Base-by-base conservation (phyloP, 208 protist genomes). In the Trichomonas vaginalis region DNA sequence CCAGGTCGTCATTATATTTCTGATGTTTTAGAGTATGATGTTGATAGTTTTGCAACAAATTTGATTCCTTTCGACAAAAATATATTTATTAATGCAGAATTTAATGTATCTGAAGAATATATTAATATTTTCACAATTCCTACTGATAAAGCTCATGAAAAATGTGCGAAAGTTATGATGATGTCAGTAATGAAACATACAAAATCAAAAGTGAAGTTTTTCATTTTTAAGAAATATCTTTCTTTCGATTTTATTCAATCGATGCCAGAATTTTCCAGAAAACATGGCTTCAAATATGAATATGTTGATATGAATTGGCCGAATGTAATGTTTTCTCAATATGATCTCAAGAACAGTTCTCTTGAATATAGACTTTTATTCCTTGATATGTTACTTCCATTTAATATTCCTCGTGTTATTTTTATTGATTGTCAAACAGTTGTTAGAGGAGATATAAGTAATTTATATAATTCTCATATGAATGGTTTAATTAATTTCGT, bases 281-380 rank as follows among this genome's bases (percentile, higher is more conserved):
- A 98, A 49, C 98, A 98, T 42, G 98, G 98, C 39, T 99, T 99
- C 96, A 83, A 98, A 47, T 92, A 98, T 96, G 96, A 98, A 79
- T 98, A 99, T 80, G 98, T 99, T 10, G 98, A 97, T 10, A 99
- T 99, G 97, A 98, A 99, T 96, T 99, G 99, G 99, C 99, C 99
- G 70, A 97, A 96, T 96, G 99, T 98, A 98, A 97, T 99, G 49
- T 96, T 97, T 87, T 96, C 97, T 96, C 99, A 99, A 97, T 98
- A 97, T 32, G 98, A 99, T 83, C 99, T 99, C 98, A 98, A 99
- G 96, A 97, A 99, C 47, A 98, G 98, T 32, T 99, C 99, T 96
- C 99, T 99, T 99, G 99, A 97, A 39, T 98, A 99, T 97, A 99
- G 99, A 97, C 99, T 99, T 92, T 97, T 99, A 10, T 99, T 99